Percentiles rank a stretch among this genome's conserved stretches.
Conservation (phyloP, 2,329 filamentous ascomycete genomes). For the Claviceps purpurea region DNA sequence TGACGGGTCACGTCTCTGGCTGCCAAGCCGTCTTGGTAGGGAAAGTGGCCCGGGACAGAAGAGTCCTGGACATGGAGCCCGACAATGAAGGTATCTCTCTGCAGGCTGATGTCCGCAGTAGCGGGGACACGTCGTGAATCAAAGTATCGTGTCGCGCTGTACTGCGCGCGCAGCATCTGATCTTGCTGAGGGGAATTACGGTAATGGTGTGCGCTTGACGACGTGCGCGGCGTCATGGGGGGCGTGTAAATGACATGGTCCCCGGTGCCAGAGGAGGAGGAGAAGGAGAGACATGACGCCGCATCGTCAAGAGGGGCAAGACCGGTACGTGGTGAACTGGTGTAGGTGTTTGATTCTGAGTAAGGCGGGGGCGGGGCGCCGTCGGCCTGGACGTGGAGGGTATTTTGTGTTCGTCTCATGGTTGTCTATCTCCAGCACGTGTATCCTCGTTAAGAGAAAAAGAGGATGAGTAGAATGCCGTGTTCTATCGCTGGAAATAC, state of each 20-base stretch:
- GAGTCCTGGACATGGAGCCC: constrained; percentile 19
- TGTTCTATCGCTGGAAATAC: too few relatives aligned
- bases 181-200: neutral
- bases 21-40: constrained; percentile 25
- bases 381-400: constrained; percentile 9
- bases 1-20: constrained; percentile 32
- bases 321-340: constrained; percentile 17
- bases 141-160: constrained; percentile 26
- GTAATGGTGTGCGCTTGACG: constrained; percentile 4
- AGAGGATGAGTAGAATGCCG: too few relatives aligned
- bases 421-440: neutral
- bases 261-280: constrained; percentile 16
- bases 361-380: constrained; percentile 30
- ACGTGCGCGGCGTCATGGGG: constrained; percentile 31
- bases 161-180: constrained; percentile 1
- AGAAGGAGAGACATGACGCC: constrained; percentile 25
- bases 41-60: constrained; percentile 29
- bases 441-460: too few relatives aligned
- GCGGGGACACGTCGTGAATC: constrained; percentile 25
- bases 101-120: constrained; percentile 2
- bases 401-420: constrained; percentile 9
- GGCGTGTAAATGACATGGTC: constrained; percentile 35
- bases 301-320: constrained; percentile 18
- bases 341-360: constrained; percentile 43
- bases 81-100: constrained; percentile 18